These are phyloP conservation scores for Lipomyces yamadae DNA, from an alignment of 805 yeast species.

Conservation along the genomic window DNA sequence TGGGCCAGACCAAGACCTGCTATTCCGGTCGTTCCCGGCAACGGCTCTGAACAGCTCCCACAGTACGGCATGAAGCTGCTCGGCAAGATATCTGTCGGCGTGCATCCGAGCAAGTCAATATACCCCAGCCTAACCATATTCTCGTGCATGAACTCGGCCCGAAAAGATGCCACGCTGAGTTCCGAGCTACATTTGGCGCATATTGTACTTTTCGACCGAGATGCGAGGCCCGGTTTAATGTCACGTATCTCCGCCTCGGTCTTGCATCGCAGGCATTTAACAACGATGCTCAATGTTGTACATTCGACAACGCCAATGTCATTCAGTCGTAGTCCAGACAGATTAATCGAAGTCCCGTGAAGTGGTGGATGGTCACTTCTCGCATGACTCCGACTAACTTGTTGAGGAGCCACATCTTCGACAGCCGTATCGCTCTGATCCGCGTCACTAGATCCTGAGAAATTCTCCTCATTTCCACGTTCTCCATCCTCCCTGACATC, in stretches of 20 bases:
- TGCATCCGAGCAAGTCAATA: constrained; percentile 49
- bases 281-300: constrained; percentile 44
- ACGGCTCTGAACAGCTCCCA: constrained; percentile 44
- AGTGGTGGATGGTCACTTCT: constrained; percentile 3
- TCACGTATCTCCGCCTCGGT: constrained; percentile 45
- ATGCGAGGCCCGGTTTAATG: constrained; percentile 43
- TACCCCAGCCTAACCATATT: constrained; percentile 42
- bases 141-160: constrained; percentile 47
- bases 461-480: constrained; percentile 26
- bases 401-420: constrained; percentile 10
- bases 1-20: constrained; percentile 46
- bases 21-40: constrained; percentile 40
- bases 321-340: constrained; percentile 44
- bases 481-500: constrained; percentile 24
- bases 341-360: constrained; percentile 46
- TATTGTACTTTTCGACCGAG: constrained; percentile 43
- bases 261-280: constrained; percentile 49
- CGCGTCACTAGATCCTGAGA: constrained; percentile 42
- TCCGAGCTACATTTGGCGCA: constrained; percentile 47
- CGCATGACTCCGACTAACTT: background rate
- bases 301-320: constrained; percentile 47
- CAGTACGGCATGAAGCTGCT: constrained; percentile 48
- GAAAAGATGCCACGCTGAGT: constrained; percentile 46
- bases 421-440: constrained; percentile 41
- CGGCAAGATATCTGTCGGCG: constrained; percentile 47